Conservation (phyloP, 2,329 filamentous ascomycete genomes). For the Arthroderma sp. region DNA sequence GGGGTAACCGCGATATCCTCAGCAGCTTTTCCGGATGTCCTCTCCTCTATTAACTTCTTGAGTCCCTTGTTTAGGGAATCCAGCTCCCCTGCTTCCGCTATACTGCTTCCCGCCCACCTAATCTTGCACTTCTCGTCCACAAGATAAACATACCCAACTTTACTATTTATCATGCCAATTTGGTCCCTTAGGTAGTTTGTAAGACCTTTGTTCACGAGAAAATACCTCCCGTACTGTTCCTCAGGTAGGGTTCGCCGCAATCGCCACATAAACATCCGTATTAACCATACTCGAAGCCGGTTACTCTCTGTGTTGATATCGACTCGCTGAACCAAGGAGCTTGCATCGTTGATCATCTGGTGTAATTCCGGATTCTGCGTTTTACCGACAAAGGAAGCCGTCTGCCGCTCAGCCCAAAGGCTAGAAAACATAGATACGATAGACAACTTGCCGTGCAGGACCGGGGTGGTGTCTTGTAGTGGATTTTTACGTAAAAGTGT, state of each 20-base stretch:
- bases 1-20: neutral
- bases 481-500: slow-evolving; percentile 52
- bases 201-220: slow-evolving; percentile 46
- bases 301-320: slow-evolving; percentile 84
- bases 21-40: slow-evolving; percentile 10
- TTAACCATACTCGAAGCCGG: slow-evolving; percentile 45
- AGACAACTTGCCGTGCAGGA: slow-evolving; percentile 59
- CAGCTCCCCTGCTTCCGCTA: slow-evolving; percentile 28
- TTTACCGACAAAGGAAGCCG: slow-evolving; percentile 53
- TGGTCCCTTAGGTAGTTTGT: slow-evolving; percentile 43
- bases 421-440: slow-evolving; percentile 72
- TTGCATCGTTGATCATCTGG: slow-evolving; percentile 41
- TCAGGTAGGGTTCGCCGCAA: slow-evolving; percentile 35
- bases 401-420: slow-evolving; percentile 75
- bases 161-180: slow-evolving; percentile 65
- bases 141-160: slow-evolving; percentile 88
- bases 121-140: slow-evolving; percentile 80
- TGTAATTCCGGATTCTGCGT: slow-evolving; percentile 58
- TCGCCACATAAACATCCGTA: slow-evolving; percentile 40
- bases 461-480: slow-evolving; percentile 57
- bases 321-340: slow-evolving; percentile 56
- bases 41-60: slow-evolving; percentile 30
- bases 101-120: slow-evolving; percentile 73
- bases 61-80: slow-evolving; percentile 31
- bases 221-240: slow-evolving; percentile 45